Conservation (phyloP, 2,329 filamentous ascomycete species). For the Colletotrichum tropicicola region DNA sequence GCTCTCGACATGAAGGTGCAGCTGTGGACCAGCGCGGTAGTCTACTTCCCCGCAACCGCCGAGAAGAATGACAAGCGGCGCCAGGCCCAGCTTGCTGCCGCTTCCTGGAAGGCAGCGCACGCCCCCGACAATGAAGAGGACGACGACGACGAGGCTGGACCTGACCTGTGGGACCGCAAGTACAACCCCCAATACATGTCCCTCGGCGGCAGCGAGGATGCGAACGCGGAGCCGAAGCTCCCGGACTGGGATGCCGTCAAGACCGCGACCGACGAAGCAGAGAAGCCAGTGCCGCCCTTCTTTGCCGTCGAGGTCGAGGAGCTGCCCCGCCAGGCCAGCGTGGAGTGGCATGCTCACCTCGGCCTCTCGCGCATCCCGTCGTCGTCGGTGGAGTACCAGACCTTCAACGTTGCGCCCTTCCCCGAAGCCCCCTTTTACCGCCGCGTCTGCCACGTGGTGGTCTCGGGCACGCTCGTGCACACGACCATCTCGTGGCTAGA, state of each 20-base stretch:
- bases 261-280: slow-evolving; percentile 35
- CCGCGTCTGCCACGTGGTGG: slow-evolving; percentile 12
- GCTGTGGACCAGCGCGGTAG: slow-evolving; percentile 80
- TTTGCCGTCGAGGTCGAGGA: slow-evolving; percentile 80
- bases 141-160: slow-evolving; percentile 52
- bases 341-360: slow-evolving; percentile 85
- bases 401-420: not conserved
- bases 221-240: slow-evolving; percentile 42
- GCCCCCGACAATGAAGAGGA: slow-evolving; percentile 59
- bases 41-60: slow-evolving; percentile 67
- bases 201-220: slow-evolving; percentile 39
- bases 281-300: slow-evolving; percentile 65
- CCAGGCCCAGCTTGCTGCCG: slow-evolving; percentile 52
- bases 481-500: slow-evolving; percentile 22
- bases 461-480: slow-evolving; percentile 17
- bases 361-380: slow-evolving; percentile 56
- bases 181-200: slow-evolving; percentile 63
- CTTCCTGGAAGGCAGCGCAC: slow-evolving; percentile 52
- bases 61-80: slow-evolving; percentile 37
- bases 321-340: slow-evolving; percentile 75
- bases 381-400: slow-evolving; percentile 18
- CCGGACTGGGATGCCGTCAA: slow-evolving; percentile 61
- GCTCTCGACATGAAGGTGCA: slow-evolving; percentile 75
- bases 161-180: slow-evolving; percentile 75
- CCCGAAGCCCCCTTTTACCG: not conserved